Evolutionary conservation across 768 basidiomycete species (phyloP).

Genomic region (Hygrophoropsis aurantiaca): DNA sequence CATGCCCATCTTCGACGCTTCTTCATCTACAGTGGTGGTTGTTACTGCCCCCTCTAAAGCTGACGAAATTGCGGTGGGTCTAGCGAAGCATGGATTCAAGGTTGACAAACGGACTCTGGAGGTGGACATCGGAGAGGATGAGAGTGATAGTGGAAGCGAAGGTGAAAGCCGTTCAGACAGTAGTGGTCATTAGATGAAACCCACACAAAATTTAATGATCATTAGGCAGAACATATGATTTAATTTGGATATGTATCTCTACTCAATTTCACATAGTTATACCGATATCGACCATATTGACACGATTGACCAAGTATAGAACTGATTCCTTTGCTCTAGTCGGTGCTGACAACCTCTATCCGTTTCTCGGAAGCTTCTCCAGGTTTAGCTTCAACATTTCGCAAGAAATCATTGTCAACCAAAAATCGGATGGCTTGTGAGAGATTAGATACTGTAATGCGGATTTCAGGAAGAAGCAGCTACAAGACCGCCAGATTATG

Average conservation of each 20-base stretch:
- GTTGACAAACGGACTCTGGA: conserved; percentile 73
- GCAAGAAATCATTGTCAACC: conserved; percentile 86
- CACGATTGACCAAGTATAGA: no score
- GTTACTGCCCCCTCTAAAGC: conserved; percentile 83
- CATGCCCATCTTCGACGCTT: conserved; percentile 79
- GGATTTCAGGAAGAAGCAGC: conserved; percentile 84
- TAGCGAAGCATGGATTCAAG: conserved; percentile 70
- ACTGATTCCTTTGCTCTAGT: conserved; percentile 2
- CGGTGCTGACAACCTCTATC: conserved; percentile 57
- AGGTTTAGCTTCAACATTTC: conserved; percentile 74
- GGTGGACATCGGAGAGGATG: conserved; percentile 50
- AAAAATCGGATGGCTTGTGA: conserved; percentile 91
- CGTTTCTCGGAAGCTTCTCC: conserved; percentile 68
- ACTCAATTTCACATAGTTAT: no score
- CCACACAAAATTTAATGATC: no score
- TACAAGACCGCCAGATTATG: conserved; percentile 27
- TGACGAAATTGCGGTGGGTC: conserved; percentile 63
- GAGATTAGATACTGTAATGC: conserved; percentile 85
- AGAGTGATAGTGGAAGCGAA: conserved; percentile 27
- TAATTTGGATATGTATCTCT: no score
- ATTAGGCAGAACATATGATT: no score
- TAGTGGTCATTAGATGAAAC: background rate
- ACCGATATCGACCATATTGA: no score
- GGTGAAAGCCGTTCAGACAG: conserved; percentile 31
- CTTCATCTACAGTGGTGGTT: conserved; percentile 74